Base-by-base conservation (phyloP, 192 early-diverging fungal species). In the Coemansia sp. region DNA sequence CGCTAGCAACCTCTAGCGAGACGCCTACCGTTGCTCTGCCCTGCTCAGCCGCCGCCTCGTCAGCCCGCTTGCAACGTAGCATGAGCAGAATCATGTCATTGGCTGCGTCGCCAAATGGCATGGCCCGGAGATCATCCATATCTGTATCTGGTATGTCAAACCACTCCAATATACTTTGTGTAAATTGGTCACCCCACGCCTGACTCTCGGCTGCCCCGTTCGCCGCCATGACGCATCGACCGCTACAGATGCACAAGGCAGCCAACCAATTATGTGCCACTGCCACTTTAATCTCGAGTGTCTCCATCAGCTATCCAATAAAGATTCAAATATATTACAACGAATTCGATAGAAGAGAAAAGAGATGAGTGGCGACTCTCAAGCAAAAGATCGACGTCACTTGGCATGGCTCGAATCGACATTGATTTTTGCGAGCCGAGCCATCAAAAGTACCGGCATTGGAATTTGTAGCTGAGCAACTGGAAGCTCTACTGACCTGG, bases 61-160 rank as follows among this genome's bases (percentile, higher is more conserved):
- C 77, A 17, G 15, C 55, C 19, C 77, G 68, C 61, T 58, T 66
- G 66, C 77, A 79, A 15, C 77, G 72, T 8, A 79, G 63, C 68
- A 69, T 70, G 21, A 73, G 68, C 7, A 79, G 66, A 27, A 70
- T 45, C 77, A 74, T 74, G 57, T 79, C 77, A 32, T 79, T 79
- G 11, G 77, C 77, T 4, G 72, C 63, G 15, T 74, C 72, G 61
- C 77, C 77, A 36, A 68, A 61, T 9, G 77, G 77, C 45, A 74
- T 44, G 38, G 38, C 45, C 38, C n/a, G 34, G 1, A 79, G 46
- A 21, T 74, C 77, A 9, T 44, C 21, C 42, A 63, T 39, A 39
- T 74, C 77, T 14, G 59, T 10, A 3, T 36, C 31, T 7, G 65
- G 65, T 15, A 79, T 72, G 1, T 37, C 39, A 8, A 79, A 62